Evolutionary conservation across 2,329 filamentous ascomycete species (phyloP), one percentile per base, ranked within the genome.

Genomic region (Colletotrichum acutatum): DNA sequence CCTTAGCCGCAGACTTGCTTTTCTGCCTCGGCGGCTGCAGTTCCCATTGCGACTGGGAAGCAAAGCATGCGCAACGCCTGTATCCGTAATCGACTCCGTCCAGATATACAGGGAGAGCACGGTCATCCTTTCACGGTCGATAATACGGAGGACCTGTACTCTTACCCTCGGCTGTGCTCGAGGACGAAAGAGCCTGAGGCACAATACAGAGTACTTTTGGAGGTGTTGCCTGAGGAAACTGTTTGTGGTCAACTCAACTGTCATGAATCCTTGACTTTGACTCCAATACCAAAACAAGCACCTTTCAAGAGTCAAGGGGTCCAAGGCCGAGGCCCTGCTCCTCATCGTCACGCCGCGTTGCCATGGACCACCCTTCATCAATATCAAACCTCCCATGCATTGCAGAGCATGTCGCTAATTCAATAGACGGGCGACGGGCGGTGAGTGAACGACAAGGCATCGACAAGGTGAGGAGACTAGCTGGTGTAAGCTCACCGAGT

Each of bases 381-480:
- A 69, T 54, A 42, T 49, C 69, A 72, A 69, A 64, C 58, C n/a
- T 19, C 16, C 34, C 42, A 12, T 64, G 49, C 52, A 19, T 26
- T 54, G 53, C 24, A 53, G 37, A 46, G 24, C 42, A 62, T 28
- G 24, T 62, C 14, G 7, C 60, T 30, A 30, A 9, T n/a, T 49
- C 42, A 49, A 49, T 34, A 49, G n/a, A 19, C 42, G 30, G 14
- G 19, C 16, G 37, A 42, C 37, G 37, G 12, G 26, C 26, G 24
- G 42, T 24, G 24, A 30, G 26, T 28, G 24, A 56, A 56, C 14
- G n/a, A 37, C 19, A 49, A 49, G 42, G 42, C 42, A 49, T 49
- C 42, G 4, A 22, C 42, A 14, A 42, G 37, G 42, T 19, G 19
- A 49, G 19, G 42, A 49, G 16, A 49, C 42, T 22, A 34, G 32